Conservation (phyloP, 495 filamentous ascomycete species). For the Aspergillus saccharolyticus region DNA sequence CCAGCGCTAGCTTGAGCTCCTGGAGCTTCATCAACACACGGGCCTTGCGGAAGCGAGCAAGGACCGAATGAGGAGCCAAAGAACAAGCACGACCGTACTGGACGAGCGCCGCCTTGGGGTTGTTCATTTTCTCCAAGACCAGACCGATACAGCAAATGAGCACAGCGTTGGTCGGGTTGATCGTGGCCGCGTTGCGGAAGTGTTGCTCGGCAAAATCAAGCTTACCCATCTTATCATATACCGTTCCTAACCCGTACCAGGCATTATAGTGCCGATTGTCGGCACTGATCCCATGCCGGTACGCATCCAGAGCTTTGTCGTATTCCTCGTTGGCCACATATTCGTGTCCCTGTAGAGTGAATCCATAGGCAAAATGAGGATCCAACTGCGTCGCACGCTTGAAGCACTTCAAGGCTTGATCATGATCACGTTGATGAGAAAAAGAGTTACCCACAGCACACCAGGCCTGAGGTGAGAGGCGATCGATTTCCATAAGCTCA, state of each 20-base stretch:
- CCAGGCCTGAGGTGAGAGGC: conserved; percentile 90
- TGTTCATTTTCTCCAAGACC: conserved; percentile 80
- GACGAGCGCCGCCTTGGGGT: conserved; percentile 66
- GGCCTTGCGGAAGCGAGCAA: conserved; percentile 90
- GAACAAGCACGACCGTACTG: conserved; percentile 77
- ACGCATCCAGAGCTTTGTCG: conserved; percentile 83
- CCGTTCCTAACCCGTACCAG: conserved; percentile 90
- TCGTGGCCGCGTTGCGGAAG: conserved; percentile 75
- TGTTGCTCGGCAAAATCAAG: conserved; percentile 85
- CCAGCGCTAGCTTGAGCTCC: conserved; percentile 61
- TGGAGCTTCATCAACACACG: conserved; percentile 75
- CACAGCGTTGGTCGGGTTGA: conserved; percentile 89
- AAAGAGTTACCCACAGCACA: conserved; percentile 93
- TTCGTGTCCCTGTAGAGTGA: conserved; percentile 92
- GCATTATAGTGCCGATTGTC: conserved; percentile 93
- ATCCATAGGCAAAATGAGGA: conserved; percentile 89
- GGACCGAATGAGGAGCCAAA: conserved; percentile 71
- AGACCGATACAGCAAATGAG: conserved; percentile 86
- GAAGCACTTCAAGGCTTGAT: conserved; percentile 92
- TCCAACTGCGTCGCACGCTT: conserved; percentile 87
- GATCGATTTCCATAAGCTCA: conserved; percentile 77
- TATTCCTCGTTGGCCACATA: conserved; percentile 96
- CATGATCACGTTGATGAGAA: conserved; percentile 90
- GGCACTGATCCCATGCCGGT: conserved; percentile 74
- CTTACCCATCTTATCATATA: conserved; percentile 92